Conservation (phyloP, 192 early-diverging fungal genomes). For the Geranomyces michiganensis region DNA sequence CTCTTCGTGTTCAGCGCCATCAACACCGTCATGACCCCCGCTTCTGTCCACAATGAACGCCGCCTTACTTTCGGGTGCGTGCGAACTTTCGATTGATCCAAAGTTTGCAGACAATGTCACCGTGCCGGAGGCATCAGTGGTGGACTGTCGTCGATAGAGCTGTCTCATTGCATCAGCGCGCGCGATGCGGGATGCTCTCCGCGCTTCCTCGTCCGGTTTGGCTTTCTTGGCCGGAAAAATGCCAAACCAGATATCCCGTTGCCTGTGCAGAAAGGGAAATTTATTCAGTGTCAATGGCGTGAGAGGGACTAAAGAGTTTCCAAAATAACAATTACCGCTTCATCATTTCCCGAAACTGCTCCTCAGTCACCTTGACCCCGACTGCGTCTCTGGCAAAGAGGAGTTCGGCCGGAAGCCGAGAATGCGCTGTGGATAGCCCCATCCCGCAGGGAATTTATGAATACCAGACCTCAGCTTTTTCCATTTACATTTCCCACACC, state of each 20-base stretch:
- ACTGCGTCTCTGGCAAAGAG: conserved; percentile 32
- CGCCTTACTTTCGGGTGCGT: background rate
- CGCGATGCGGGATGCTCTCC: background rate
- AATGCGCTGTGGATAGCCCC: background rate
- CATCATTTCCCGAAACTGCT: conserved; percentile 41
- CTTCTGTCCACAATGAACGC: background rate
- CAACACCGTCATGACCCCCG: background rate
- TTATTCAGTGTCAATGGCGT: background rate
- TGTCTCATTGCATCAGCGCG: conserved; percentile 23
- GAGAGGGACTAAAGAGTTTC: no score
- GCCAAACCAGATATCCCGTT: conserved; percentile 46
- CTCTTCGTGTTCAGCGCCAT: conserved; percentile 14
- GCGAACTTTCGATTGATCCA: background rate
- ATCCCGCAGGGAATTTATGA: background rate
- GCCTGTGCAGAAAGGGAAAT: conserved; percentile 1
- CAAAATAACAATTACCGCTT: conserved; percentile 39
- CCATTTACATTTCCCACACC: background rate
- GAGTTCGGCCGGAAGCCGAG: conserved; percentile 17
- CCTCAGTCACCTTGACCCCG: conserved; percentile 29
- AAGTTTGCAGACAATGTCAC: background rate
- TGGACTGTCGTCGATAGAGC: conserved; percentile 4
- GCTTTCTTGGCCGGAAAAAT: conserved; percentile 24
- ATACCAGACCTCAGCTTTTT: background rate
- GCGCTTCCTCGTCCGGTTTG: background rate
- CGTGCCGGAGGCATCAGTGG: background rate